phyloP scores from a whole-genome alignment of 495 filamentous ascomycete genomes.

The Talaromyces thailandensis region DNA sequence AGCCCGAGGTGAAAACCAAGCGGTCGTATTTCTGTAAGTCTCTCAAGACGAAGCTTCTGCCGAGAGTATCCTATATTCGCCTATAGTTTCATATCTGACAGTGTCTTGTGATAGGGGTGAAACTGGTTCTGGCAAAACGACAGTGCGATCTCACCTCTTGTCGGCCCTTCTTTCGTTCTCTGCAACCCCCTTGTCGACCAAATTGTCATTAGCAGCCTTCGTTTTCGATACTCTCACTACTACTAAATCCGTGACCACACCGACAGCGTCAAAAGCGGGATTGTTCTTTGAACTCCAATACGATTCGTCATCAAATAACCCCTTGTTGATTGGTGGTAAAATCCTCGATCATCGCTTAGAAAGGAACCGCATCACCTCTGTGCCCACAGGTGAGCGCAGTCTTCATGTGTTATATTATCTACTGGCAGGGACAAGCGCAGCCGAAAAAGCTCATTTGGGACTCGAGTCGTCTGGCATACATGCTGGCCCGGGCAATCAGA shows the following conservation, averaged over 20 bases:
- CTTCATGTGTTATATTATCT: constrained; percentile 96
- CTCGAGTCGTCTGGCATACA: constrained; percentile 49
- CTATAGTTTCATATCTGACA: background rate
- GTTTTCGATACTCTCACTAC: constrained; percentile 94
- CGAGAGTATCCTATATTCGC: background rate
- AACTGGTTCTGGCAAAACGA: constrained; percentile 92
- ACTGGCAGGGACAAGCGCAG: constrained; percentile 79
- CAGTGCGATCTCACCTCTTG: constrained; percentile 78
- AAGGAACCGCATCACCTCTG: constrained; percentile 76
- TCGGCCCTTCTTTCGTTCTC: constrained; percentile 78
- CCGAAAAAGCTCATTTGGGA: constrained; percentile 83
- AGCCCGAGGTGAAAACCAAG: constrained; percentile 83
- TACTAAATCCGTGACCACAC: constrained; percentile 93
- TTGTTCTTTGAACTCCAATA: constrained; percentile 95
- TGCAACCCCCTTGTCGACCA: constrained; percentile 83
- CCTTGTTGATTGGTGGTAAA: constrained; percentile 86
- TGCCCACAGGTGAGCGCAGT: constrained; percentile 91
- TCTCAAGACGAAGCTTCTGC: background rate
- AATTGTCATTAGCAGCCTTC: constrained; percentile 86
- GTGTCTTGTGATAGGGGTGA: constrained; percentile 57
- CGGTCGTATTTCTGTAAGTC: constrained; percentile 81
- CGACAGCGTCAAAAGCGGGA: constrained; percentile 89
- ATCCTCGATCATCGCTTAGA: constrained; percentile 89
- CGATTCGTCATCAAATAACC: constrained; percentile 71
- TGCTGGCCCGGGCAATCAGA: constrained; percentile 40